phyloP scores from a whole-genome alignment of 2,329 filamentous ascomycete species.

The Penicillium sp. region DNA sequence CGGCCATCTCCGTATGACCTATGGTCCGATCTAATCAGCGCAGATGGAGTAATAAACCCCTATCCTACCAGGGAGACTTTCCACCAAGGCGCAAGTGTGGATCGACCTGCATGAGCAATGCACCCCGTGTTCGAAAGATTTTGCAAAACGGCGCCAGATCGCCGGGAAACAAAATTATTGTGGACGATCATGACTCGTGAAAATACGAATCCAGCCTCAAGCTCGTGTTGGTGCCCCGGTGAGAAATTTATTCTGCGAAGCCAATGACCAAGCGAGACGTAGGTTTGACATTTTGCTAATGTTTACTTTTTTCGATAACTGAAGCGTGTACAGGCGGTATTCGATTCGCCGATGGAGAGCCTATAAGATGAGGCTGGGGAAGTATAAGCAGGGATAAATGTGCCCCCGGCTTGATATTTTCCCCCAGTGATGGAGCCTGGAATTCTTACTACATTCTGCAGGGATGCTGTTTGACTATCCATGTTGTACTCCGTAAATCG shows the following conservation, averaged over 20 bases:
- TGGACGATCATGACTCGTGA: not conserved
- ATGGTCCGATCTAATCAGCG: slow-evolving; percentile 1
- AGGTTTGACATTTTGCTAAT: not conserved
- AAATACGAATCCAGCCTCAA: slow-evolving; percentile 10
- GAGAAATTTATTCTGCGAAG: not conserved
- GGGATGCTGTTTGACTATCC: not conserved
- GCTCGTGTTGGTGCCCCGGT: not conserved
- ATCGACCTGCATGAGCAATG: slow-evolving; percentile 4
- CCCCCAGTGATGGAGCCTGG: not conserved
- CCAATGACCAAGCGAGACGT: not conserved
- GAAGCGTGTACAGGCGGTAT: not conserved
- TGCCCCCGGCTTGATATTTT: not conserved
- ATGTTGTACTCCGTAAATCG: not conserved
- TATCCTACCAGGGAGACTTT: not conserved
- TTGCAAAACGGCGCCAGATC: not conserved
- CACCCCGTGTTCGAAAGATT: slow-evolving; percentile 1
- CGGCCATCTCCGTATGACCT: not conserved
- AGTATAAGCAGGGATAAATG: not conserved
- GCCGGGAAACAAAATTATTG: not conserved
- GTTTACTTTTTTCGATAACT: slow-evolving; percentile 16
- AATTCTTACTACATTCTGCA: not conserved
- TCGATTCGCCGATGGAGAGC: slow-evolving; percentile 9
- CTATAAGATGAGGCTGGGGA: slow-evolving; percentile 11
- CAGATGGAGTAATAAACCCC: not conserved
- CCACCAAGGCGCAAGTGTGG: not conserved